phyloP scores from a whole-genome alignment of 2,329 filamentous ascomycete species.

The Aspergillus intermedius region DNA sequence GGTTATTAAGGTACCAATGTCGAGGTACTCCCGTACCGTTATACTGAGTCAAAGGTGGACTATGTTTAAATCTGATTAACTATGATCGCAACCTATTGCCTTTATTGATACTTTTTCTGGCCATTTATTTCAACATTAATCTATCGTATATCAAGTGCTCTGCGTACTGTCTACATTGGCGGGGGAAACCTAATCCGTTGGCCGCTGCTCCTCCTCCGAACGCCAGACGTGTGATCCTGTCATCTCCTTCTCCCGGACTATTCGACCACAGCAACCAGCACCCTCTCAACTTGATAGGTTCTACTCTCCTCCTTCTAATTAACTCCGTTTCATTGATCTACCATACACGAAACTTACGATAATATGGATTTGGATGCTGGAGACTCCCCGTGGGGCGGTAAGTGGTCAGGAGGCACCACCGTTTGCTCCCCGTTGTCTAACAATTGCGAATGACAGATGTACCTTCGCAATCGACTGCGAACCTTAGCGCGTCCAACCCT shows the following conservation, averaged over 20 bases:
- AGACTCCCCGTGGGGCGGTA: constrained; percentile 48
- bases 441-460: constrained; percentile 31
- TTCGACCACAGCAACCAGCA: no score
- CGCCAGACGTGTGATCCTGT: constrained; percentile 8
- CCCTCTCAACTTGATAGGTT: no score
- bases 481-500: constrained; percentile 19
- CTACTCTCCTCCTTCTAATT: neutral
- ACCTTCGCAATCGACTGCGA: constrained; percentile 36
- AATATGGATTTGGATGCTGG: constrained; percentile 38
- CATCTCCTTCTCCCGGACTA: constrained; percentile 1
- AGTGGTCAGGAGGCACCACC: constrained; percentile 12
- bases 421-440: neutral
- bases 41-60: no score
- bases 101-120: no score
- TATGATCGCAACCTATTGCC: no score
- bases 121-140: no score
- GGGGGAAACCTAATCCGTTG: constrained; percentile 8
- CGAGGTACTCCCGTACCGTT: no score
- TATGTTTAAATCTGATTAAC: no score
- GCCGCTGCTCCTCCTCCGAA: neutral
- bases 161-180: constrained; percentile 1
- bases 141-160: no score
- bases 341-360: neutral
- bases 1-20: no score
- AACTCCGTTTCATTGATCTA: neutral